These are phyloP conservation scores for Aureobasidium sp. DNA, from an alignment of 2,329 filamentous ascomycete genomes.

Conservation along the genomic window DNA sequence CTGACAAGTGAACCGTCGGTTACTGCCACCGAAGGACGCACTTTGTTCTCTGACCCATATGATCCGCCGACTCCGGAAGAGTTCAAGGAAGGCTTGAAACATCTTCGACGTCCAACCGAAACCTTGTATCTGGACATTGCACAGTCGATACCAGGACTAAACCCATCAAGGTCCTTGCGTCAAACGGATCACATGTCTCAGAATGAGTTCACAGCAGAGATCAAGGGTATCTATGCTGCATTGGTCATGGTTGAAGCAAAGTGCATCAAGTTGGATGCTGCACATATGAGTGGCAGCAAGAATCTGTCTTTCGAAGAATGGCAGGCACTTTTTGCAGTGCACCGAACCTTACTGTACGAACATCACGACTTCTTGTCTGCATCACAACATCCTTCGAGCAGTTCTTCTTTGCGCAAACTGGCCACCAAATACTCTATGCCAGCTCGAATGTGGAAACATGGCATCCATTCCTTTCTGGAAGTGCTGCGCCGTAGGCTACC, in stretches of 20 bases:
- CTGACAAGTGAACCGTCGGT: not conserved
- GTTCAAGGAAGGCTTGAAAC: not conserved
- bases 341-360: slow-evolving; percentile 51
- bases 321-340: slow-evolving; percentile 74
- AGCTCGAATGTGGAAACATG: slow-evolving; percentile 87
- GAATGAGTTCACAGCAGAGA: slow-evolving; percentile 70
- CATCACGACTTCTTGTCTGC: slow-evolving; percentile 61
- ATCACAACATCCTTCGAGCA: slow-evolving; percentile 74
- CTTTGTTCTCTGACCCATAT: not conserved
- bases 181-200: slow-evolving; percentile 57
- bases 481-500: slow-evolving; percentile 62
- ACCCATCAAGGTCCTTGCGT: not conserved
- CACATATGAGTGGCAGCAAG: slow-evolving; percentile 43
- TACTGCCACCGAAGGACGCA: not conserved
- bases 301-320: slow-evolving; percentile 59
- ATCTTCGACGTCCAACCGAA: not conserved
- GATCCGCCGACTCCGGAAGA: not conserved
- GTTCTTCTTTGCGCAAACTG: slow-evolving; percentile 54
- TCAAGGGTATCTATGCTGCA: slow-evolving; percentile 75
- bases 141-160: not conserved
- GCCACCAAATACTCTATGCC: slow-evolving; percentile 85
- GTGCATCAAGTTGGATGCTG: slow-evolving; percentile 72
- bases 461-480: slow-evolving; percentile 51
- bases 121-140: not conserved
- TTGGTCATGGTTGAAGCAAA: slow-evolving; percentile 81